Evolutionary conservation across 164 flowering plant genomes (phyloP), one percentile per base, ranked within the genome.

Genomic region (Houttuynia cordata): DNA sequence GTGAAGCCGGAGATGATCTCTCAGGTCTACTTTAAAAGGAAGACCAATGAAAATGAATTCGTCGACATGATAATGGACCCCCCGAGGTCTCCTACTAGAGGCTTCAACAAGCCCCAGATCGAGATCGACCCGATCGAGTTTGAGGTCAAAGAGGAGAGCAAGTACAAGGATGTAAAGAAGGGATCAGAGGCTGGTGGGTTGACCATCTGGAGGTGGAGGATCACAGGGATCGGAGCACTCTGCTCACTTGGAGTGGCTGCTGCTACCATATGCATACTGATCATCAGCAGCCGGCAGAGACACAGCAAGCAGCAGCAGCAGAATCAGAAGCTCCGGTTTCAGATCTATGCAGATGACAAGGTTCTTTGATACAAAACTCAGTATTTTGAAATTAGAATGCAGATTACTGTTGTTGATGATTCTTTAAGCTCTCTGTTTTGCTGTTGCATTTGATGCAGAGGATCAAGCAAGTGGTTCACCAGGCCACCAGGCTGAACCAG

Each of bases 11-110:
- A 75, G 15, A n/a, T 57, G 30, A 51, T 69, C 24, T 70, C 79
- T 3, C 77, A 71, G 64, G 80, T 78, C 69, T 76, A 70, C 79
- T 79, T 79, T 78, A 78, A 70, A 62, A 76, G 17, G 14, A 42
- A 75, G 70, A 60, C 70, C 70, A 72, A 78, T 75, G 83, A 80
- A 69, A 74, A 67, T 49, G 77, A 84, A 80, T 79, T 81, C 25
- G 86, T 71, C 86, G 89, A 81, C 84, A 84, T 80, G 80, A 81
- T 78, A 78, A 47, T 81, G 69, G 81, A 73, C 70, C 75, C 79
- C 0, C 79, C 82, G 19, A 67, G 42, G 53, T 62, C 71, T 23
- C 47, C 49, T 18, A 40, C 79, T 77, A 42, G 62, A 65, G n/a
- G 72, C 51, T 7, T n/a, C 53, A n/a, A n/a, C n/a, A 14, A 70